phyloP scores from a whole-genome alignment of 768 basidiomycete genomes.

The Termitomyces sp. region DNA sequence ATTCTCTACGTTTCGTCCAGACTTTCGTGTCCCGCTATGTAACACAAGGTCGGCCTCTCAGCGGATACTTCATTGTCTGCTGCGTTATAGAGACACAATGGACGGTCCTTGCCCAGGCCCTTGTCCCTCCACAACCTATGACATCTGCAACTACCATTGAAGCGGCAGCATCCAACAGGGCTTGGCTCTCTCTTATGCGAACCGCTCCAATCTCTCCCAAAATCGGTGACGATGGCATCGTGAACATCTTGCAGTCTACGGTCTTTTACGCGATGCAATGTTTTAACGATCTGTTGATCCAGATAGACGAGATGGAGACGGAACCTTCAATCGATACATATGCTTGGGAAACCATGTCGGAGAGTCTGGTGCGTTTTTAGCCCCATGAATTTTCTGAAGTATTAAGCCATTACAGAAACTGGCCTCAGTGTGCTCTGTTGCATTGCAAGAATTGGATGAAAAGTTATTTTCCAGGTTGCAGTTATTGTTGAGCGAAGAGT shows the following conservation, averaged over 20 bases:
- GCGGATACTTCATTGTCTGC: slow-evolving; percentile 86
- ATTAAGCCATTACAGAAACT: slow-evolving; percentile 57
- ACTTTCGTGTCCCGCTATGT: slow-evolving; percentile 75
- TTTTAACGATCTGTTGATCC: slow-evolving; percentile 69
- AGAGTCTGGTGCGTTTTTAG: slow-evolving; percentile 59
- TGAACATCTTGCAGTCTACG: slow-evolving; percentile 38
- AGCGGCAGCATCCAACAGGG: slow-evolving; percentile 79
- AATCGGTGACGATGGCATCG: slow-evolving; percentile 28
- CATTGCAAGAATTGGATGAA: slow-evolving; percentile 59
- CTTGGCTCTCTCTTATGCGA: slow-evolving; percentile 67
- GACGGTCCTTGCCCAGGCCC: slow-evolving; percentile 76
- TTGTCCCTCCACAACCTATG: slow-evolving; percentile 28
- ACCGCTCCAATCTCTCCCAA: slow-evolving; percentile 40
- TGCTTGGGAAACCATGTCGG: slow-evolving; percentile 90
- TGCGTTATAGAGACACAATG: slow-evolving; percentile 83
- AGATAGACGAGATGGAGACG: slow-evolving; percentile 78
- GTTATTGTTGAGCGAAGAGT: slow-evolving; percentile 72
- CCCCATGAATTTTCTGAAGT: neutral
- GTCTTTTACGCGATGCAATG: slow-evolving; percentile 64
- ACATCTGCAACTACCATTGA: slow-evolving; percentile 36
- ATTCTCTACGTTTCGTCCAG: slow-evolving; percentile 52
- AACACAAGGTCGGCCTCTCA: slow-evolving; percentile 68
- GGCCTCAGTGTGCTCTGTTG: slow-evolving; percentile 74
- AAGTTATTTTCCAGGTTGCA: slow-evolving; percentile 66
- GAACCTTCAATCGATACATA: slow-evolving; percentile 83